Evolutionary conservation across 495 filamentous ascomycete genomes (phyloP).

Genomic region (Durotheca rogersii): DNA sequence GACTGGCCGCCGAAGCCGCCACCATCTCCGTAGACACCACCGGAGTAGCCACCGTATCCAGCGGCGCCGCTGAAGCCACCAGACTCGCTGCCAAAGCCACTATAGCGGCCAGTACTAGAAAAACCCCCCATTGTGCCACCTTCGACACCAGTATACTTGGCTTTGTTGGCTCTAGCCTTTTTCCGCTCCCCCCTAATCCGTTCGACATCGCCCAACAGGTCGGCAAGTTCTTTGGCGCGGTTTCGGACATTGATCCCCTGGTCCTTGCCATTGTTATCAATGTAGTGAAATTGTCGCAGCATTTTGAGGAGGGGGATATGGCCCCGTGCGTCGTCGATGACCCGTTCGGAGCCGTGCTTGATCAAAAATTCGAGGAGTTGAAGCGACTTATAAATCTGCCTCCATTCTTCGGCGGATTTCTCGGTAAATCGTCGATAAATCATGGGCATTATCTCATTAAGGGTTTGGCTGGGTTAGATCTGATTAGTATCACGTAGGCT

Average conservation of each 20-base stretch:
- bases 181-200: slow-evolving; percentile 89
- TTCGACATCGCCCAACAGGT: slow-evolving; percentile 91
- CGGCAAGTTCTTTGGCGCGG: slow-evolving; percentile 90
- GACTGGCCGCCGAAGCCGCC: slow-evolving; percentile 76
- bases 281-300: slow-evolving; percentile 97
- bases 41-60: slow-evolving; percentile 79
- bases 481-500: slow-evolving; percentile 7
- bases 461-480: slow-evolving; percentile 66
- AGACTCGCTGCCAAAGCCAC: slow-evolving; percentile 82
- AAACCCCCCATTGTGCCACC: slow-evolving; percentile 67
- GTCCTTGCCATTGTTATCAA: slow-evolving; percentile 95
- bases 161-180: slow-evolving; percentile 83
- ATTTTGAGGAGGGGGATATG: slow-evolving; percentile 95
- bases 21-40: slow-evolving; percentile 90
- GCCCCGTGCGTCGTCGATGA: slow-evolving; percentile 94
- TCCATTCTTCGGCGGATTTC: slow-evolving; percentile 97
- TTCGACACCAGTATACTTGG: slow-evolving; percentile 93
- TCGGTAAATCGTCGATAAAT: slow-evolving; percentile 99
- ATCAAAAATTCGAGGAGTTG: slow-evolving; percentile 97
- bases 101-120: slow-evolving; percentile 64
- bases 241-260: slow-evolving; percentile 98
- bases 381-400: slow-evolving; percentile 97
- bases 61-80: slow-evolving; percentile 61
- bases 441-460: slow-evolving; percentile 99
- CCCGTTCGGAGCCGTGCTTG: slow-evolving; percentile 96